Base-by-base conservation (phyloP, 345 rosid genomes). In the Trapa incisa region DNA sequence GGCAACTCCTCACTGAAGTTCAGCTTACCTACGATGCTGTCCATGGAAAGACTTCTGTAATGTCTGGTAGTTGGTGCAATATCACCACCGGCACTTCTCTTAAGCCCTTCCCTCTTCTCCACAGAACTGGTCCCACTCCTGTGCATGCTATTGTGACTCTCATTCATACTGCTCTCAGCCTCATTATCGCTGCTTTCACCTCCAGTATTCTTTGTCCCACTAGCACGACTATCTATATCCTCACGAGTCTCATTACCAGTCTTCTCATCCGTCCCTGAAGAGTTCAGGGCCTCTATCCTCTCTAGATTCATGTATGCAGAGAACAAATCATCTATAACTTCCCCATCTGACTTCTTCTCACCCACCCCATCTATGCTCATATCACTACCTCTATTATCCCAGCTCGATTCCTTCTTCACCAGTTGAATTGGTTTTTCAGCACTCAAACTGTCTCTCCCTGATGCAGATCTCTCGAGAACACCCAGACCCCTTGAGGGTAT, bases 291-390 rank as follows among this genome's bases (percentile, higher is more conserved):
- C 69, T 91, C 99, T 32, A 94, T 91, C 50, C 80, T 84, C 3
- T 94, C 99, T 76, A 94, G 80, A 81, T 94, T 94, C 95, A 94
- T 94, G 66, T 89, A 94, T 0, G 97, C 94, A 6, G 96, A 91
- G 77, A 94, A 86, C 73, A 91, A 80, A 73, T 91, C 99, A 74
- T 94, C 99, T 73, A 89, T 86, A 39, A 77, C 81, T 74, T 89
- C 89, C 53, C 88, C 96, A 75, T 89, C 89, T 2, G 86, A 76
- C 76, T 85, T 89, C 71, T 91, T 79, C 83, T 86, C 97, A 8
- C 87, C 87, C 74, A 73, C 80, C n/a, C 91, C 92, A 80, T 90
- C 90, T 2, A 71, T 77, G 69, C 66, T 75, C 69, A 45, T 68
- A 48, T 80, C 82, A 8, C 71, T 68, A 48, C 80, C 4, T 41